These are phyloP conservation scores for Mucor piriformis DNA, from an alignment of 371 early-diverging fungal species.

Conservation along the genomic window DNA sequence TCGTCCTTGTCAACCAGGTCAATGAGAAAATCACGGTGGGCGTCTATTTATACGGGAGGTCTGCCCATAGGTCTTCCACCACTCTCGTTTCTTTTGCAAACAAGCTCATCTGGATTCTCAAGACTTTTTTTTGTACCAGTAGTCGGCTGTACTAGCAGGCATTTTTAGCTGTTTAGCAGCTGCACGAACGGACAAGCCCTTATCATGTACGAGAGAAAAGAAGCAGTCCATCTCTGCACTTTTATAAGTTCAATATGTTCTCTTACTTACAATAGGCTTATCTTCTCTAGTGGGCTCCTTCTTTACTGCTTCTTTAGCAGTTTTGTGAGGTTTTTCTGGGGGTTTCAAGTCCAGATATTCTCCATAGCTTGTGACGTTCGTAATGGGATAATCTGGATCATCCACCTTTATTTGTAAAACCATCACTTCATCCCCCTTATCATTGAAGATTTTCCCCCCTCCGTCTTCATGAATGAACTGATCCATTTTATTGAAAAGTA, in stretches of 20 bases:
- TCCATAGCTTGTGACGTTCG: too few relatives aligned
- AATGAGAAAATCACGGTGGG: conserved; percentile 12
- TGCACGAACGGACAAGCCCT: conserved; percentile 2
- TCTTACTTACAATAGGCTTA: conserved; percentile 4
- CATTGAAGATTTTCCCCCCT: background rate
- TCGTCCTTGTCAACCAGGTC: conserved; percentile 7
- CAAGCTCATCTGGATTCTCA: conserved; percentile 1
- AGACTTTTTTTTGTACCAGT: conserved; percentile 2
- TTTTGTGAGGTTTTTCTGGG: conserved; percentile 4
- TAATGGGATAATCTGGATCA: background rate
- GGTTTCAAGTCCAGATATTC: background rate
- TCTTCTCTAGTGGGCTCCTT: background rate
- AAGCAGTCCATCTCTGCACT: conserved; percentile 4
- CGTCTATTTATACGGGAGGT: conserved; percentile 4
- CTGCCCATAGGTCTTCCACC: background rate
- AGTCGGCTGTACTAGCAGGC: background rate
- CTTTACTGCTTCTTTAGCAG: background rate
- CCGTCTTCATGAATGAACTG: background rate
- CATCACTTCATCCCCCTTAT: background rate
- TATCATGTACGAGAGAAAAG: conserved; percentile 12
- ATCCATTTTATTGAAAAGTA: too few relatives aligned
- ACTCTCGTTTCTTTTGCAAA: background rate
- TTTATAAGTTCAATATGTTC: conserved; percentile 7
- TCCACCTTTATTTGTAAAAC: conserved; percentile 1
- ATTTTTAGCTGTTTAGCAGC: background rate